phyloP scores from a whole-genome alignment of 441 rosid genomes.

The Adansonia madagascariensis region DNA sequence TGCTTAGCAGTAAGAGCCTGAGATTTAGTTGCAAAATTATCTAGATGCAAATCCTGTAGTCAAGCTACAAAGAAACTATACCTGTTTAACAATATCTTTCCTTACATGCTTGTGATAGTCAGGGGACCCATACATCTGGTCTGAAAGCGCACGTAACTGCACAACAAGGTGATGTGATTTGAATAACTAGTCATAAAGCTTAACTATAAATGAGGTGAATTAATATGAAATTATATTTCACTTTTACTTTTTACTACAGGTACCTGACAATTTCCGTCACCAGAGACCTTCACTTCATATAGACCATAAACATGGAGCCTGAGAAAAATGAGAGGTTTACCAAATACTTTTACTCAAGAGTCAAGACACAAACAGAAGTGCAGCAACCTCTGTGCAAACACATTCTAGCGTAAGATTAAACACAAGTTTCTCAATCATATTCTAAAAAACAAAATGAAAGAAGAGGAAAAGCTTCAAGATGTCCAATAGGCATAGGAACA shows the following conservation, averaged over 20 bases:
- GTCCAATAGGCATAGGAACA: neutral
- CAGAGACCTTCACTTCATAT: constrained; percentile 85
- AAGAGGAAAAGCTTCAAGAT: constrained; percentile 14
- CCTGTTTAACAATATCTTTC: constrained; percentile 86
- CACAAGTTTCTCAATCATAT: constrained; percentile 9
- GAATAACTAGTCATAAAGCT: constrained; percentile 13
- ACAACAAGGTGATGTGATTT: constrained; percentile 20
- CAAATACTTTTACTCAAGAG: constrained; percentile 17
- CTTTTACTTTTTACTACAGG: neutral
- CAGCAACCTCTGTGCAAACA: constrained; percentile 11
- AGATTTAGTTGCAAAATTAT: constrained; percentile 3
- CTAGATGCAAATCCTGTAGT: constrained; percentile 18
- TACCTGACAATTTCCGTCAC: constrained; percentile 99
- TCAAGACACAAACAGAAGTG: constrained; percentile 4
- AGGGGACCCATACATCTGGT: constrained; percentile 82
- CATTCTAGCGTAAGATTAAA: constrained; percentile 5
- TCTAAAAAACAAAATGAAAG: neutral
- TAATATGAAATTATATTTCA: neutral
- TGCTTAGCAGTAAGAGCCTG: neutral
- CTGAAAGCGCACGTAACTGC: constrained; percentile 96
- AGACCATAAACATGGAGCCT: constrained; percentile 83
- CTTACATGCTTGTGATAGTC: constrained; percentile 91
- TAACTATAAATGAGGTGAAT: neutral
- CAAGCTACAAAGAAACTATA: constrained; percentile 31
- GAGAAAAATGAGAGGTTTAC: constrained; percentile 28